phyloP scores from a whole-genome alignment of 768 basidiomycete species.

The Piloderma croceum region DNA sequence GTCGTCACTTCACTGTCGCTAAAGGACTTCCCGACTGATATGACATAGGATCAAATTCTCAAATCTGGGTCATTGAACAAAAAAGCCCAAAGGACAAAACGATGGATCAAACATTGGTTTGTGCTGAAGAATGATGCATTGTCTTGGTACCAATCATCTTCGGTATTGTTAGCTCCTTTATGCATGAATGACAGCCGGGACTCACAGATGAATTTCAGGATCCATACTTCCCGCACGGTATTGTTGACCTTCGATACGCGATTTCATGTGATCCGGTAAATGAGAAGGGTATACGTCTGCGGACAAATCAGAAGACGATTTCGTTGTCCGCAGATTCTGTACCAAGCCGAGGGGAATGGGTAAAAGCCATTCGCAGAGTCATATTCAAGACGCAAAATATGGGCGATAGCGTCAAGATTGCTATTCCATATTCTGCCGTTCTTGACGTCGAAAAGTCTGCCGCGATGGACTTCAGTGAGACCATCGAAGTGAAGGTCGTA shows the following conservation, averaged over 20 bases:
- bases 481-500: slow-evolving; percentile 88
- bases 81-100: slow-evolving; percentile 82
- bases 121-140: slow-evolving; percentile 92
- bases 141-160: slow-evolving; percentile 94
- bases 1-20: background rate
- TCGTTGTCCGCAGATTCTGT: slow-evolving; percentile 71
- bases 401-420: slow-evolving; percentile 97
- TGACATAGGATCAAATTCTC: slow-evolving; percentile 73
- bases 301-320: slow-evolving; percentile 77
- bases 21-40: background rate
- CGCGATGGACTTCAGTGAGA: slow-evolving; percentile 94
- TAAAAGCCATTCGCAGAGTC: slow-evolving; percentile 88
- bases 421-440: slow-evolving; percentile 87
- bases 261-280: slow-evolving; percentile 78
- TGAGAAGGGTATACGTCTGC: slow-evolving; percentile 75
- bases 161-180: slow-evolving; percentile 43
- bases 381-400: slow-evolving; percentile 96
- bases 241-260: slow-evolving; percentile 91
- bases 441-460: slow-evolving; percentile 84
- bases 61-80: slow-evolving; percentile 90
- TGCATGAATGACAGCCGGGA: too few species aligned
- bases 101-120: slow-evolving; percentile 96
- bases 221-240: slow-evolving; percentile 96
- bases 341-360: slow-evolving; percentile 89
- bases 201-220: too few species aligned